phyloP scores from a whole-genome alignment of 2,329 filamentous ascomycete genomes.

The Xylaria hypoxylon region DNA sequence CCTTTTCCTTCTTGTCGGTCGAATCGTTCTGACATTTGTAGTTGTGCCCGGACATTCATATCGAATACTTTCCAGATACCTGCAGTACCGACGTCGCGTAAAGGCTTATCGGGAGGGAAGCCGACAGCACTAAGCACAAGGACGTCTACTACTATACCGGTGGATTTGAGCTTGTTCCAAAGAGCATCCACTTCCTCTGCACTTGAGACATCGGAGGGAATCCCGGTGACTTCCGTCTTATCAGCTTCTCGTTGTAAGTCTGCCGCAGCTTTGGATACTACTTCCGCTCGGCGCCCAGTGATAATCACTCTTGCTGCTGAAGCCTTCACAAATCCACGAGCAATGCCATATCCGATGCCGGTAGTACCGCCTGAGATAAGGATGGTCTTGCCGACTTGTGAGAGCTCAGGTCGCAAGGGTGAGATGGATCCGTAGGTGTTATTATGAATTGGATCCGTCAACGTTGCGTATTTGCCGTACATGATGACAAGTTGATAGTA shows the following conservation, averaged over 20 bases:
- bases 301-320: conserved; percentile 55
- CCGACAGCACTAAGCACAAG: conserved; percentile 51
- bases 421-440: conserved; percentile 54
- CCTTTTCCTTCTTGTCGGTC: conserved; percentile 48
- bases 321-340: conserved; percentile 64
- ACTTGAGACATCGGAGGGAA: conserved; percentile 45
- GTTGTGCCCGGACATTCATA: conserved; percentile 47
- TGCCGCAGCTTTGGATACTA: conserved; percentile 49
- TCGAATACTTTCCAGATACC: conserved; percentile 46
- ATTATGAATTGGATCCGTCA: conserved; percentile 20
- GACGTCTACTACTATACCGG: conserved; percentile 49
- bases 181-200: conserved; percentile 42
- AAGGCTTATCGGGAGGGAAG: conserved; percentile 23
- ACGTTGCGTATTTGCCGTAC: conserved; percentile 15
- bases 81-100: conserved; percentile 41
- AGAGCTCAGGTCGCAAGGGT: conserved; percentile 53
- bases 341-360: conserved; percentile 74
- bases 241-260: conserved; percentile 35
- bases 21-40: conserved; percentile 51
- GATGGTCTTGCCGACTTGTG: conserved; percentile 61
- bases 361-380: conserved; percentile 74
- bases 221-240: conserved; percentile 36
- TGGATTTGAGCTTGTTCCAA: conserved; percentile 46
- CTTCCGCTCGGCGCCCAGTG: conserved; percentile 51
- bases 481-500: neutral